Base-by-base conservation (phyloP, 306 rosid genomes). In the Pueraria montana region DNA sequence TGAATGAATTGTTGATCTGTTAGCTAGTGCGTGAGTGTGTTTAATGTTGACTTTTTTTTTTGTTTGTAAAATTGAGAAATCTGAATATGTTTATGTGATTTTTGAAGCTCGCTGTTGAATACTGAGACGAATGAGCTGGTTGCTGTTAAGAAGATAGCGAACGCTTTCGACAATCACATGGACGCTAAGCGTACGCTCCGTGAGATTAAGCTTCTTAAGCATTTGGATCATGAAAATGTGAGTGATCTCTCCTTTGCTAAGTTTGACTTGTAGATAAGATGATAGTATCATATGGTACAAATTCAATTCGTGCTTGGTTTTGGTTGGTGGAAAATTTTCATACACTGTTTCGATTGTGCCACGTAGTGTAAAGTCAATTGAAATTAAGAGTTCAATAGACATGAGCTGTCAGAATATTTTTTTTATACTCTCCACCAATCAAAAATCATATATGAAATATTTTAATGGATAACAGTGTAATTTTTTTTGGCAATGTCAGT, bases 161-260 rank as follows among this genome's bases (percentile, higher is more conserved):
- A 94, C 88, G 97, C 98, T 46, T 94, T 94, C 27, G 98, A 96
- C 65, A 94, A 89, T 82, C 96, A 90, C 85, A 96, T 92, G 99
- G 98, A 96, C 52, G 99, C 99, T 6, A 94, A 96, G 94, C 97
- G 99, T 27, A 96, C 98, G 52, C 98, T 96, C 27, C 92, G 99
- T 59, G 99, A 96, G 96, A 96, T 96, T 79, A 96, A 96, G 97
- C 96, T 96, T 84, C 99, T 96, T 40, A 90, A 91, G 23, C 98
- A 96, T 89, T 84, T 96, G 84, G 97, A 96, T 87, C 99, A 96
- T 69, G 99, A 94, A 89, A 96, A 96, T 69, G 99, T 96, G 83
- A 93, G 92, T 56, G 1, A n/a, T 74, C 11, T 45, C 17, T 56
- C 27, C 45, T 18, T 63, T 59, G 23, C 8, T 11, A 50, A 34